Base-by-base conservation (phyloP, 495 filamentous ascomycete species). In the Penicillium soppii region DNA sequence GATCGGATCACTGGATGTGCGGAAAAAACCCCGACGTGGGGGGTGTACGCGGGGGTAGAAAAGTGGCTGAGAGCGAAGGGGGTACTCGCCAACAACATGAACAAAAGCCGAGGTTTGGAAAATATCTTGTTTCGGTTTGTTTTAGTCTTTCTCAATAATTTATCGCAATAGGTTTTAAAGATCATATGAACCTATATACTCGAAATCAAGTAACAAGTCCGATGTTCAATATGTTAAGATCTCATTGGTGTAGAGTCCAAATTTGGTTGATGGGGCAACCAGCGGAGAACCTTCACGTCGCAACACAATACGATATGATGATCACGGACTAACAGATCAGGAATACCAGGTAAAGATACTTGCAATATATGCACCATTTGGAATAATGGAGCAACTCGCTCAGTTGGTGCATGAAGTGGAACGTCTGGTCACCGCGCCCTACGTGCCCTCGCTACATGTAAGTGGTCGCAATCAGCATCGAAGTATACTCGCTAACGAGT, bases 401-500 rank as follows among this genome's bases (percentile, higher is more conserved):
- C 43, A 40, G 26, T 38, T 72, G 9, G 48, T 59, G 16, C 48
- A 59, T 26, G 69, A 73, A 58, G 67, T 75, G 45, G 69, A 75
- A 50, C 73, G 72, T 45, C 45, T 75, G 33, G 61, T 75, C 7
- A 67, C 66, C 17, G 65, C 72, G 29, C 66, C 73, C 21, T 77
- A 76, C 43, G 63, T 64, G 19, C 70, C 72, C 21, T 68, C 66
- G 10, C 61, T 79, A 43, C 70, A 73, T 65, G 73, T 73, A 58
- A 53, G 52, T 22, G 44, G 13, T 13, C 7, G 3, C 12, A 10
- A 21, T 26, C 15, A 3, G 20, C 33, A 20, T 27, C 15, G 39
- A 8, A 10, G 10, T 29, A 33, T 12, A 23, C 13, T 30, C 22
- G 40, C 43, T 53, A 35, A 50, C 12, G 16, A 10, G 7, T 3